Evolutionary conservation across 2,329 filamentous ascomycete species (phyloP).

Genomic region (Pseudovirgaria hyperparasitica): DNA sequence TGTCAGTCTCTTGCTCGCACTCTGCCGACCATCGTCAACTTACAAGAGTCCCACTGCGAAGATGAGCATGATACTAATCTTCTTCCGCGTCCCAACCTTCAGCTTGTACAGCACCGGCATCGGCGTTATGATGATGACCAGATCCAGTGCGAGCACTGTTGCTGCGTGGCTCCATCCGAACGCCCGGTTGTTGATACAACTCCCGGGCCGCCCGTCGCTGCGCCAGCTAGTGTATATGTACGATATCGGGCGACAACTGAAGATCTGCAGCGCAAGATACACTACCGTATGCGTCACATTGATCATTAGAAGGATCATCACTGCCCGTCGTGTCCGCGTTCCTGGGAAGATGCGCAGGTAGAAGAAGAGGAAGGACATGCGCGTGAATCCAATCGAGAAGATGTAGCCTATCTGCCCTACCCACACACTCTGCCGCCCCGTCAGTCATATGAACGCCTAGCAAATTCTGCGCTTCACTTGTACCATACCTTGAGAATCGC

Average conservation of each 20-base stretch:
- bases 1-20: conserved; percentile 28
- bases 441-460: neutral
- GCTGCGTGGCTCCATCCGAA: conserved; percentile 18
- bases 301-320: conserved; percentile 15
- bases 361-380: conserved; percentile 23
- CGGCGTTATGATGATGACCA: conserved; percentile 17
- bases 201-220: conserved; percentile 10
- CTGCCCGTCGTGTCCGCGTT: conserved; percentile 12
- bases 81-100: conserved; percentile 19
- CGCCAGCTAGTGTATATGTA: conserved; percentile 16
- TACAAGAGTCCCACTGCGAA: conserved; percentile 26
- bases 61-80: conserved; percentile 23
- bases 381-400: conserved; percentile 18
- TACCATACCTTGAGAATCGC: conserved; percentile 22
- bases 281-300: conserved; percentile 11
- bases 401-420: conserved; percentile 23
- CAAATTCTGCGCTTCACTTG: neutral
- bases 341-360: conserved; percentile 21
- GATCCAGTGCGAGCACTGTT: conserved; percentile 20
- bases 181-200: conserved; percentile 20
- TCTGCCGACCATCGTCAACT: conserved; percentile 10
- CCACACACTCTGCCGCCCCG: conserved; percentile 8
- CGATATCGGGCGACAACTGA: conserved; percentile 12
- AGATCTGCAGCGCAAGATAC: conserved; percentile 8
- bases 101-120: conserved; percentile 16